Conservation (phyloP, 352 stramenopile species). For the Thalassiosira ordinaria region DNA sequence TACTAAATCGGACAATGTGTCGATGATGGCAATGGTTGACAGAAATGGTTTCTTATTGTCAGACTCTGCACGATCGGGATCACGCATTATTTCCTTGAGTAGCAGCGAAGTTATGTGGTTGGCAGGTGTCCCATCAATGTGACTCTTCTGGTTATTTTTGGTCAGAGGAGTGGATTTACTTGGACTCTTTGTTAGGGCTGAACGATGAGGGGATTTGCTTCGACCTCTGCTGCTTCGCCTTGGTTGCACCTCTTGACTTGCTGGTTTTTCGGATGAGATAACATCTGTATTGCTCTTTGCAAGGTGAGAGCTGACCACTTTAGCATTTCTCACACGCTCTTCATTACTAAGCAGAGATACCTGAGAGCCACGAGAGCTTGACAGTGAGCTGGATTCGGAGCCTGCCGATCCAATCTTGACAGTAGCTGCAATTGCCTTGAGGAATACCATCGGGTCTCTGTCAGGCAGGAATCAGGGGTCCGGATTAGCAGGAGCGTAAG, state of each 20-base stretch:
- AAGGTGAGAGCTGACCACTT: conserved; percentile 47
- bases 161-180: conserved; percentile 32
- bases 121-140: conserved; percentile 59
- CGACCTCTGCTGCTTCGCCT: conserved; percentile 40
- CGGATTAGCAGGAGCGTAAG: no score
- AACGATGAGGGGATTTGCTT: conserved; percentile 55
- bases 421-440: conserved; percentile 77
- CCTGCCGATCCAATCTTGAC: conserved; percentile 64
- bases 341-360: conserved; percentile 27
- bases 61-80: not conserved
- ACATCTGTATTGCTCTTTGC: conserved; percentile 16
- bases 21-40: conserved; percentile 60
- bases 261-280: conserved; percentile 47
- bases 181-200: conserved; percentile 21
- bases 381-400: conserved; percentile 42
- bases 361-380: conserved; percentile 45
- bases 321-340: conserved; percentile 61
- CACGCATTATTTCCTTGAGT: conserved; percentile 47
- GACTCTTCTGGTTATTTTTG: conserved; percentile 16
- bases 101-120: conserved; percentile 69
- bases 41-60: conserved; percentile 51
- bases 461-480: no score
- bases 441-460: conserved; percentile 75
- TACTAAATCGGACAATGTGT: conserved; percentile 81
- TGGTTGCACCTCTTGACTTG: conserved; percentile 47